Evolutionary conservation across 2,329 filamentous ascomycete species (phyloP).

Genomic region (Phaeophleospora eucalypticola): DNA sequence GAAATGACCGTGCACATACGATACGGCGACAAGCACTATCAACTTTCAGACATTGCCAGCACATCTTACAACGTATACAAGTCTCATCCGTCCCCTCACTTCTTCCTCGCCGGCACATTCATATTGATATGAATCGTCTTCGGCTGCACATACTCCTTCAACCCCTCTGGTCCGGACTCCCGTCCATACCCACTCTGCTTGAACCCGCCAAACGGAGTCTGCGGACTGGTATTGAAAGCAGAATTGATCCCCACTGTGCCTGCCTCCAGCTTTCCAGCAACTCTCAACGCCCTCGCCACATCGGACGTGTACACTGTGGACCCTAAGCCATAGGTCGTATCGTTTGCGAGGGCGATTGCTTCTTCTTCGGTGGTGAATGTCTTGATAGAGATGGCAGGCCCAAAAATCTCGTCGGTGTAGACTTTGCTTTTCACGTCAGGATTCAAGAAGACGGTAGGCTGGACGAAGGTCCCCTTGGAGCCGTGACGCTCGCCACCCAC

Average conservation of each 20-base stretch:
- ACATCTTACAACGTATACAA: no score
- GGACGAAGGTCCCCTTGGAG: slow-evolving; percentile 32
- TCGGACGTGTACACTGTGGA: slow-evolving; percentile 67
- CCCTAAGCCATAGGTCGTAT: slow-evolving; percentile 23
- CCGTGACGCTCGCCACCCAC: slow-evolving; percentile 22
- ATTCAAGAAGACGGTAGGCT: slow-evolving; percentile 10
- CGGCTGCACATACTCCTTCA: slow-evolving; percentile 27
- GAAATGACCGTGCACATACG: no score
- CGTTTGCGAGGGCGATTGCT: slow-evolving; percentile 43
- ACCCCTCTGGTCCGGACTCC: slow-evolving; percentile 55
- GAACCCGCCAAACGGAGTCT: slow-evolving; percentile 19
- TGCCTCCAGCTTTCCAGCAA: slow-evolving; percentile 49
- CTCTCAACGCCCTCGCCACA: slow-evolving; percentile 43
- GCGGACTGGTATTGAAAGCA: slow-evolving; percentile 28
- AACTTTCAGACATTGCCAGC: no score
- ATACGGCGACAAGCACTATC: no score
- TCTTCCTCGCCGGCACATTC: slow-evolving; percentile 13
- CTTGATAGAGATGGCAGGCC: slow-evolving; percentile 35
- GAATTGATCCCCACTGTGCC: slow-evolving; percentile 53
- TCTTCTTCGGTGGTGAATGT: slow-evolving; percentile 48
- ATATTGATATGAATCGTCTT: slow-evolving; percentile 37
- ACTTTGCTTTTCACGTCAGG: slow-evolving; percentile 3
- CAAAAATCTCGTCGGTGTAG: slow-evolving; percentile 36
- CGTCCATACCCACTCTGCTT: slow-evolving; percentile 54
- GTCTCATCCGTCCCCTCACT: no score